phyloP scores from a whole-genome alignment of 2,329 filamentous ascomycete genomes.

The Fusarium floridanum region DNA sequence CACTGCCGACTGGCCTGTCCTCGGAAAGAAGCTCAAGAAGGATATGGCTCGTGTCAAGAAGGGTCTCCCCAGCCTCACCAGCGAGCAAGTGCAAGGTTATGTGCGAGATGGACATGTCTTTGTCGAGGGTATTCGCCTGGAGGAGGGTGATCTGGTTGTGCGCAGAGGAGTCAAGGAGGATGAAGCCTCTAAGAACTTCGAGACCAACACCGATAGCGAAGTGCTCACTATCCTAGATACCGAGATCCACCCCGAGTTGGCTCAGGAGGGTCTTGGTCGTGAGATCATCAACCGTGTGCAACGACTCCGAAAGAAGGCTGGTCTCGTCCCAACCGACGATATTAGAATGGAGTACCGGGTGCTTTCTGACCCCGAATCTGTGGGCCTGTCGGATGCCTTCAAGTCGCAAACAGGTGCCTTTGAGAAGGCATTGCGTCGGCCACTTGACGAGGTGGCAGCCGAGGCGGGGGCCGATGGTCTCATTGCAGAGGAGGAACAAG shows the following conservation, averaged over 20 bases:
- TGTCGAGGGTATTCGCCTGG: conserved; percentile 88
- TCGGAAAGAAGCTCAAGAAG: conserved; percentile 98
- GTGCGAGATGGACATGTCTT: conserved; percentile 78
- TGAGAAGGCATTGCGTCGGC: conserved; percentile 82
- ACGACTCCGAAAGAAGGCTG: conserved; percentile 92
- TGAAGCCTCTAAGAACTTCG: conserved; percentile 77
- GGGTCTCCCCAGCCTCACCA: conserved; percentile 82
- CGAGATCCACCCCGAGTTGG: conserved; percentile 84
- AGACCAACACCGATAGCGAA: conserved; percentile 90
- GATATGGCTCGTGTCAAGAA: conserved; percentile 93
- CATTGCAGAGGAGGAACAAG: conserved; percentile 86
- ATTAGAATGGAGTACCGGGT: conserved; percentile 95
- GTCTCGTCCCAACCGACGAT: conserved; percentile 90
- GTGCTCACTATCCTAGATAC: conserved; percentile 92
- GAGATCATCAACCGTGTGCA: conserved; percentile 96
- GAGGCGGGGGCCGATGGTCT: conserved; percentile 53
- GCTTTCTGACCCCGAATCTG: conserved; percentile 80
- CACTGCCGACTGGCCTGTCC: conserved; percentile 89
- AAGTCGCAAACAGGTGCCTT: conserved; percentile 75
- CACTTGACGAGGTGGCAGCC: conserved; percentile 68
- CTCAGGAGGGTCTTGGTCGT: conserved; percentile 87
- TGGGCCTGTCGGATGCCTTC: conserved; percentile 79
- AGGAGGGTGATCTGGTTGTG: conserved; percentile 82
- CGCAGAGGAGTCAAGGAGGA: conserved; percentile 83
- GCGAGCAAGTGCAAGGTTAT: conserved; percentile 84